Evolutionary conservation across 495 filamentous ascomycete genomes (phyloP).

Genomic region (Aspergillus kassunensis): DNA sequence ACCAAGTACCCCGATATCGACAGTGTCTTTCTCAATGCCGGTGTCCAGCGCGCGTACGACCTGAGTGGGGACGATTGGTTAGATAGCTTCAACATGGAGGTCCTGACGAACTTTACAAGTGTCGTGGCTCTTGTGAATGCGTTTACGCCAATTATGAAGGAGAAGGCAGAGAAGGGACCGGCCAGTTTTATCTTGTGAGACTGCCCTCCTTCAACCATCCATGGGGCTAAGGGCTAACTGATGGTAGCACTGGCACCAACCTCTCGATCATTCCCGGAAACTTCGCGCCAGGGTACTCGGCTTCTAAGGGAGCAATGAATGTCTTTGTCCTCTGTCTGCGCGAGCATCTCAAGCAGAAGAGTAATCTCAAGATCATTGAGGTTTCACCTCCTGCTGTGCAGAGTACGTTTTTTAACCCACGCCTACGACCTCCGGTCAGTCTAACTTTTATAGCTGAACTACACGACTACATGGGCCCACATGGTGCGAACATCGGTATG

Average conservation of each 20-base stretch:
- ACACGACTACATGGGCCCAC: conserved; percentile 37
- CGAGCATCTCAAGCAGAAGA: conserved; percentile 49
- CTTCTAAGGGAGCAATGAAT: conserved; percentile 44
- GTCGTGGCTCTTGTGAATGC: conserved; percentile 54
- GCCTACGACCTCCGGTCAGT: neutral
- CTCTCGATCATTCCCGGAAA: conserved; percentile 38
- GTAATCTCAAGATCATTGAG: conserved; percentile 57
- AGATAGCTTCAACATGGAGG: conserved; percentile 47
- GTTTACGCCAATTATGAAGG: conserved; percentile 57
- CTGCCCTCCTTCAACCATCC: too few relatives aligned
- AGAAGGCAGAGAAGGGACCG: conserved; percentile 36
- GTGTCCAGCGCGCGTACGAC: conserved; percentile 44
- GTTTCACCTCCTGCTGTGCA: conserved; percentile 64
- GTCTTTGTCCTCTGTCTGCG: conserved; percentile 52
- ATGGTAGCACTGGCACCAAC: conserved; percentile 36
- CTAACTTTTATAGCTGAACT: conserved; percentile 30
- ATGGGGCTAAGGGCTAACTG: neutral
- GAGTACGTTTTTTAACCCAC: conserved; percentile 30
- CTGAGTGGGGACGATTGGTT: conserved; percentile 48
- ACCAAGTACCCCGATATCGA: conserved; percentile 48
- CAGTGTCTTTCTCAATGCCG: conserved; percentile 36
- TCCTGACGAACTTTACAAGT: conserved; percentile 62
- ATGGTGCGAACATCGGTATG: conserved; percentile 51
- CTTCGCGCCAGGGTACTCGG: conserved; percentile 37
- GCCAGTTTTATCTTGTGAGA: conserved; percentile 35